Evolutionary conservation across 2,329 filamentous ascomycete genomes (phyloP), one percentile per base, ranked within the genome.

Genomic region (Microascus cirrosus): DNA sequence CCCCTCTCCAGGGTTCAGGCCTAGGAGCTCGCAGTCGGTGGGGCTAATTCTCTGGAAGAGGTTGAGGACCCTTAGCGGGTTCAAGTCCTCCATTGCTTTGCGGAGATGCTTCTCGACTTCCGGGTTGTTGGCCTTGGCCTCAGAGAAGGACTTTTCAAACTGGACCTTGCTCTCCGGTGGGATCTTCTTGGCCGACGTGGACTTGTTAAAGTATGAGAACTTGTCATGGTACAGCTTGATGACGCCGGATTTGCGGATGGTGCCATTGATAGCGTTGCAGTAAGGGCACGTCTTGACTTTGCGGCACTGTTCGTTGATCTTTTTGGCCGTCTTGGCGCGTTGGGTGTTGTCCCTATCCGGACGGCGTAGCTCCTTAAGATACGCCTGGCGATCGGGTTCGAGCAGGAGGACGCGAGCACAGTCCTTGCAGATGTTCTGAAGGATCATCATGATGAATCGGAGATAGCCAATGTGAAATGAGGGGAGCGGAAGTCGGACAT

Each of bases 401-500:
- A 87, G 84, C 25, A 99, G 80, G 58, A 99, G 74, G 7, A 97
- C 87, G 61, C 82, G 82, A 25, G 90, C 89, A 69, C 94, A 99
- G 67, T 92, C 85, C 68, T 96, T 99, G 84, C 94, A 99, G 63
- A 99, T 95, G 67, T 94, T 88, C 69, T 97, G 92, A 25, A 99
- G 79, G 58, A 96, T 92, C 52, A 86, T 86, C 68, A 95, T 93
- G 62, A 94, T 90, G 69, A 95, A 91, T 69, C 91, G 94, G 65
- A 99, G 82, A 69, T 96, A 99, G 42, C 94, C 94, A 63, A 97
- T 91, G 69, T 99, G 94, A 68, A 97, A 97, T 51, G 88, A 90
- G 3, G 94, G 94, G 56, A 99, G 77, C 1, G 93, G 90, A 15
- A 99, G 82, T 66, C 89, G 85, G 65, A 99, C 88, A 72, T 96